Conservation (phyloP, 371 early-diverging fungal species). For the Syncephalis plumigaleata region DNA sequence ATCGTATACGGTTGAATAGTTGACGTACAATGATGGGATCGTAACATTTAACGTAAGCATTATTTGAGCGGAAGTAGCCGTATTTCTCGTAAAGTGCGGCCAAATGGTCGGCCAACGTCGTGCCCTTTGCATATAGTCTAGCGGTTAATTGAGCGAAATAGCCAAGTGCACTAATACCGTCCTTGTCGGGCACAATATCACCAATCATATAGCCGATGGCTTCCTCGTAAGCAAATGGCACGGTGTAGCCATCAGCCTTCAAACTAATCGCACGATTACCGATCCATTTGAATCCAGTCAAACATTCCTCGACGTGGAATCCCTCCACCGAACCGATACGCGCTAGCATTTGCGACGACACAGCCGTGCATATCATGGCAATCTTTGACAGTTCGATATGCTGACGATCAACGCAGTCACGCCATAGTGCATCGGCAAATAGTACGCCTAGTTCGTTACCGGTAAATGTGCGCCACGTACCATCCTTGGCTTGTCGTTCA, state of each 20-base stretch:
- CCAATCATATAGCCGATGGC: constrained; percentile 81
- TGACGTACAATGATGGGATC: constrained; percentile 43
- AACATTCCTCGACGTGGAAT: constrained; percentile 69
- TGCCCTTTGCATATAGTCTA: constrained; percentile 38
- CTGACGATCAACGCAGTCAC: constrained; percentile 7
- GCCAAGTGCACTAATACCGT: constrained; percentile 69
- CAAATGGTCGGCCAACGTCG: constrained; percentile 41
- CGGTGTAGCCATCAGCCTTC: constrained; percentile 28
- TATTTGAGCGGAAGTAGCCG: constrained; percentile 71
- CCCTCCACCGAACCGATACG: constrained; percentile 61
- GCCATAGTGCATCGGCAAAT: constrained; percentile 24
- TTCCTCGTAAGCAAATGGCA: constrained; percentile 83
- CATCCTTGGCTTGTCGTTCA: constrained; percentile 41
- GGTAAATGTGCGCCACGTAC: constrained; percentile 66
- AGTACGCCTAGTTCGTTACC: constrained; percentile 88
- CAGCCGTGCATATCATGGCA: constrained; percentile 78
- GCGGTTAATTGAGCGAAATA: constrained; percentile 68
- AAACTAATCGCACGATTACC: constrained; percentile 64
- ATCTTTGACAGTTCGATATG: constrained; percentile 13
- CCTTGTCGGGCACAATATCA: constrained; percentile 65
- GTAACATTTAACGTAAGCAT: constrained; percentile 77
- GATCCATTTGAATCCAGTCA: constrained; percentile 95
- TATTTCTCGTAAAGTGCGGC: constrained; percentile 57
- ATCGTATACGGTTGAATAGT: constrained; percentile 73
- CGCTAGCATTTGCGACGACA: constrained; percentile 72